Evolutionary conservation across 1,284 basidiomycete species (phyloP), one percentile per base, ranked within the genome.

Genomic region (Ustilago tritici): DNA sequence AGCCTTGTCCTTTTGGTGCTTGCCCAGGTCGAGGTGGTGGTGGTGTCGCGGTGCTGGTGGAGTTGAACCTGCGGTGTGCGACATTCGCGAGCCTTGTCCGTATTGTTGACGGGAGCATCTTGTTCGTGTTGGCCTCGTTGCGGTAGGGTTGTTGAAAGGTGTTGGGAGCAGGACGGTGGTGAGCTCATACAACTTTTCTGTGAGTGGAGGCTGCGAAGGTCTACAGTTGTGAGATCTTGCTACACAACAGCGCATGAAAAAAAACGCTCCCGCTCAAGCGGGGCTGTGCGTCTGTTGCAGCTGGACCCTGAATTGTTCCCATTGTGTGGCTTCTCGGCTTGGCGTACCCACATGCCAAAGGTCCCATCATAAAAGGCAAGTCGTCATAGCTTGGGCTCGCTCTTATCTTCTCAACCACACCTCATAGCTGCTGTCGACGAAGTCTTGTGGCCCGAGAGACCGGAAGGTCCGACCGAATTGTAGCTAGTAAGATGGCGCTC

Each of bases 401-500:
- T 38, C 28, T 46, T 50, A 12, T n/a, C 28, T 12, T 66, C 35
- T 2, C 43, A 49, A 36, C 32, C 43, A 32, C 28, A 28, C 28
- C 11, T 32, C 28, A 8, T 31, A 28, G 23, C 10, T 12, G 28
- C 28, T 12, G 31, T 7, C 43, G 19, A 19, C 43, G 10, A 43
- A 12, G 28, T 14, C 12, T 28, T 14, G 38, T 11, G 9, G 15
- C 49, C 23, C n/a, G 19, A 49, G 28, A 28, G 23, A 28, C 23
- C 23, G 23, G 23, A 28, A 28, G 23, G 23, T 28, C 23, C 23
- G 3, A 28, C 23, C 23, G 23, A 28, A 28, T 3, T 28, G 36
- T 17, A 5, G 6, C 23, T 4, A 56, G 11, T 32, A 31, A n/a
- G 4, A 80, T 80, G 79, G 61, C 70, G 2, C 64, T 80, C 14